phyloP scores from a whole-genome alignment of 495 filamentous ascomycete species.

The Parachaetomium inaequale region DNA sequence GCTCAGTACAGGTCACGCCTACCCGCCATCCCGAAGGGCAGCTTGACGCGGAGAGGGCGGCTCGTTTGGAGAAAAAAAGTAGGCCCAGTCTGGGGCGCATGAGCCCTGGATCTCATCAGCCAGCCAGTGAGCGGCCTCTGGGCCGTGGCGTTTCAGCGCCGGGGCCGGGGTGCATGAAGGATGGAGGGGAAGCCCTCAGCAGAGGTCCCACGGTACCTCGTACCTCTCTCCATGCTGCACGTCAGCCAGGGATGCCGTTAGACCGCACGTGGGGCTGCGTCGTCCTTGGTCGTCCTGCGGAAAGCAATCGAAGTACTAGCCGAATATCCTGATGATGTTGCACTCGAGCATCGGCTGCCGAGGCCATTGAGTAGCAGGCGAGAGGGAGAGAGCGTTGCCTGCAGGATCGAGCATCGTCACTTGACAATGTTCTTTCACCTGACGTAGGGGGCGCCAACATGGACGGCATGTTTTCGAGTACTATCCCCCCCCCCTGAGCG shows the following conservation, averaged over 20 bases:
- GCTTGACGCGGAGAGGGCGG: constrained; percentile 16
- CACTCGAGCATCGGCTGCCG: constrained; percentile 26
- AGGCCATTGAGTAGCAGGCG: constrained; percentile 11
- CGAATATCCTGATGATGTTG: constrained; percentile 33
- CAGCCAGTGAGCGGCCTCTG: constrained; percentile 6
- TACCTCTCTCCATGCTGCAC: constrained; percentile 18
- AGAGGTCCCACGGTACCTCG: constrained; percentile 7
- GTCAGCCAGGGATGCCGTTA: constrained; percentile 27
- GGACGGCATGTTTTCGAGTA: background rate
- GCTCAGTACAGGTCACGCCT: constrained; percentile 30
- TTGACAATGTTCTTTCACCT: constrained; percentile 8
- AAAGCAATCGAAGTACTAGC: constrained; percentile 25
- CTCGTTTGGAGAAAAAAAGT: constrained; percentile 29
- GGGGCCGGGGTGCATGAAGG: constrained; percentile 30
- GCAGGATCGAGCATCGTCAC: constrained; percentile 18
- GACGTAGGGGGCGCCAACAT: background rate
- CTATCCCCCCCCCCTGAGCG: background rate
- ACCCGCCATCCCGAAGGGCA: constrained; percentile 18
- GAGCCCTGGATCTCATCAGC: constrained; percentile 6
- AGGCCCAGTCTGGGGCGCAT: constrained; percentile 19
- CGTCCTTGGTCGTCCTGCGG: constrained; percentile 30
- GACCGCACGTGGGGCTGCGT: constrained; percentile 25
- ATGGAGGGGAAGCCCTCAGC: constrained; percentile 5
- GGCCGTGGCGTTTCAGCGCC: constrained; percentile 32
- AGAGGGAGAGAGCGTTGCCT: constrained; percentile 17